Conservation (phyloP, 768 basidiomycete species). For the Termitomyces sp. region DNA sequence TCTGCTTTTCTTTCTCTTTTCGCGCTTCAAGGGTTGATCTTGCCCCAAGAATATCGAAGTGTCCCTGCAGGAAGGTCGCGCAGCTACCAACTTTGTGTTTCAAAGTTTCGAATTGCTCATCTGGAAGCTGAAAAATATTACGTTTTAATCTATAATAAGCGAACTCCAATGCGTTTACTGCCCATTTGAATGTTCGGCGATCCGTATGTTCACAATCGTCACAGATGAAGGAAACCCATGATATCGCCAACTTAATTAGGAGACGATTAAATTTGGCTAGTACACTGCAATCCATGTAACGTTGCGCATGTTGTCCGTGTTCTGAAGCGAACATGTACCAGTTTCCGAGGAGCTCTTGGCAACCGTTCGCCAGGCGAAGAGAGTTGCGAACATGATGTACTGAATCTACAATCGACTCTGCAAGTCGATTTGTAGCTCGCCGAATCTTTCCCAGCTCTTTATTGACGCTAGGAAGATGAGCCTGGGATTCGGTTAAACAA, state of each 20-base stretch:
- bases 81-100: constrained; percentile 91
- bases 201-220: constrained; percentile 97
- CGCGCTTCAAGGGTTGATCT: constrained; percentile 83
- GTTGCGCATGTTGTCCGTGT: constrained; percentile 86
- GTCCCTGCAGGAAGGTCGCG: constrained; percentile 94
- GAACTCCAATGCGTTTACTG: constrained; percentile 93
- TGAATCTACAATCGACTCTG: constrained; percentile 90
- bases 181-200: constrained; percentile 96
- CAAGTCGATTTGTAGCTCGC: constrained; percentile 84
- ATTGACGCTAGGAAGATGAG: constrained; percentile 88
- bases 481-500: constrained; percentile 74
- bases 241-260: constrained; percentile 86
- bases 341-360: constrained; percentile 85
- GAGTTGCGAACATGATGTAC: constrained; percentile 80
- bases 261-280: constrained; percentile 75
- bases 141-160: constrained; percentile 83
- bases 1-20: constrained; percentile 82
- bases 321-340: constrained; percentile 98
- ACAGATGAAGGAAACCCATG: constrained; percentile 98
- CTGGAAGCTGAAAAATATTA: constrained; percentile 84
- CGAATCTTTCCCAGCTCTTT: constrained; percentile 86
- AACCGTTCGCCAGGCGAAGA: constrained; percentile 51
- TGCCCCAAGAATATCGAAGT: constrained; percentile 97
- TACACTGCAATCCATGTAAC: constrained; percentile 75
- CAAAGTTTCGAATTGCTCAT: constrained; percentile 86